phyloP scores from a whole-genome alignment of 768 basidiomycete genomes.

The Dentipellis fragilis region DNA sequence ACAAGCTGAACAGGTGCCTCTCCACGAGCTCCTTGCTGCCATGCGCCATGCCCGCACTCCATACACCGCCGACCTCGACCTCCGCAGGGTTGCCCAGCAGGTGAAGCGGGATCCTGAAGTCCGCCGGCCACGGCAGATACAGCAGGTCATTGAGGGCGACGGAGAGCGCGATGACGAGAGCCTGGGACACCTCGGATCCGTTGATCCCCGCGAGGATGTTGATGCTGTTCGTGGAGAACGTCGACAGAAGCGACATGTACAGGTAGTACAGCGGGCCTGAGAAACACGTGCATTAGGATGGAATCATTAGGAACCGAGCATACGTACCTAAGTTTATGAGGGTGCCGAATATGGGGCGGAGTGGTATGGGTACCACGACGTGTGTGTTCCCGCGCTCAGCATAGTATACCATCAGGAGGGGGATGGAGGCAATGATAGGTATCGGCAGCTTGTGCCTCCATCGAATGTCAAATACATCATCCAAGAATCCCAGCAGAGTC shows the following conservation, averaged over 20 bases:
- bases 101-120: constrained; percentile 62
- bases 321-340: constrained; percentile 79
- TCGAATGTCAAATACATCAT: constrained; percentile 96
- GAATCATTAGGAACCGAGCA: neutral
- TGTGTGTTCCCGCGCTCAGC: constrained; percentile 90
- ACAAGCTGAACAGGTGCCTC: constrained; percentile 89
- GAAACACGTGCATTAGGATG: neutral
- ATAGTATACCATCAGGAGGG: constrained; percentile 92
- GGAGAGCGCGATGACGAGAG: constrained; percentile 83
- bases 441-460: constrained; percentile 98
- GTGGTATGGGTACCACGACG: constrained; percentile 83
- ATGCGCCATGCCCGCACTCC: constrained; percentile 77
- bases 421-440: constrained; percentile 91
- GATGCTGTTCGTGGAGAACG: constrained; percentile 95
- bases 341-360: constrained; percentile 63
- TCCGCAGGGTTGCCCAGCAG: constrained; percentile 57
- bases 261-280: constrained; percentile 90
- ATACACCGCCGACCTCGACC: constrained; percentile 67
- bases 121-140: constrained; percentile 84
- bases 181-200: constrained; percentile 91
- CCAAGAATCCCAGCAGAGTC: constrained; percentile 89
- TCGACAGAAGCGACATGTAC: constrained; percentile 94
- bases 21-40: constrained; percentile 83
- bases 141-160: constrained; percentile 88
- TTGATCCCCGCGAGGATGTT: constrained; percentile 98